Evolutionary conservation across 257 asterid species (phyloP).

Genomic region (Solanum arcanum): DNA sequence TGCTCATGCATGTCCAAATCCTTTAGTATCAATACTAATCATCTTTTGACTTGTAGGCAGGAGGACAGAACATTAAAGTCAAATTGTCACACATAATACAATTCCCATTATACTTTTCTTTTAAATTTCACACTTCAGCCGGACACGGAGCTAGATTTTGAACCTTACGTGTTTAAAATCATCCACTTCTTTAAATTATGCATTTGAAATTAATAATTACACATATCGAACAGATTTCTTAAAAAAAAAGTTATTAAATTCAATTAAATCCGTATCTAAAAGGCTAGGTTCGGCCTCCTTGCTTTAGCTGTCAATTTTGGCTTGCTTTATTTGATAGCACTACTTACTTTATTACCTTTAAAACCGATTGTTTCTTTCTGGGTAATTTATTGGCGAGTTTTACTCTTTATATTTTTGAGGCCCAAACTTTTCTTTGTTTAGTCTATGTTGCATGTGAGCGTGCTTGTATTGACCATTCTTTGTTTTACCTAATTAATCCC

Average conservation of each 20-base stretch:
- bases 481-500: background rate
- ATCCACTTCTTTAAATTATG: background rate
- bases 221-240: background rate
- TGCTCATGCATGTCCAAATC: conserved; percentile 1
- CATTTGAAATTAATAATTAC: background rate
- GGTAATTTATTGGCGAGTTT: background rate
- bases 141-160: background rate
- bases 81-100: background rate
- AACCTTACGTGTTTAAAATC: background rate
- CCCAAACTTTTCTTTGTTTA: background rate
- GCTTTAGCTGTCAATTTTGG: background rate
- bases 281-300: background rate
- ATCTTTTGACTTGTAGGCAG: conserved; percentile 3
- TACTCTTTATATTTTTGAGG: background rate
- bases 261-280: background rate
- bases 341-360: background rate
- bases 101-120: background rate
- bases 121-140: background rate
- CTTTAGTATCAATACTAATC: background rate
- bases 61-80: conserved; percentile 8
- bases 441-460: background rate
- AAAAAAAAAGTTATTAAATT: background rate
- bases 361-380: background rate
- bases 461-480: background rate
- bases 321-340: background rate